Evolutionary conservation across 1,139 yeast species (phyloP).

Genomic region (Dujonia santamariae): DNA sequence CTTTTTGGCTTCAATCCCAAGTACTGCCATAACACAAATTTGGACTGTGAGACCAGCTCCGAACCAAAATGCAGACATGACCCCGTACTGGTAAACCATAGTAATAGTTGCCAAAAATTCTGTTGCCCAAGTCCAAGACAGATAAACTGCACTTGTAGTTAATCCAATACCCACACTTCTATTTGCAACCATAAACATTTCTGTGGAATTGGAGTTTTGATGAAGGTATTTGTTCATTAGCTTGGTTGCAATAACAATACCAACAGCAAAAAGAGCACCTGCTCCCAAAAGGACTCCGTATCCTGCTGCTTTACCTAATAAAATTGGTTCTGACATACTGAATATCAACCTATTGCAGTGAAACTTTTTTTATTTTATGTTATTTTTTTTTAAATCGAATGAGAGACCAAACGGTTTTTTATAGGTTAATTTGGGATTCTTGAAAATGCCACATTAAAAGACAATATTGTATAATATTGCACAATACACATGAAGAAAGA

Average conservation of each 20-base stretch:
- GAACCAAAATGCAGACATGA: conserved; percentile 15
- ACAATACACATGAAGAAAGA: too few relatives aligned
- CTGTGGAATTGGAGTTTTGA: conserved; percentile 27
- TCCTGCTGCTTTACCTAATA: conserved; percentile 24
- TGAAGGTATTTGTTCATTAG: conserved; percentile 22
- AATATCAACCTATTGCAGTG: too few relatives aligned
- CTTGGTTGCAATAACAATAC: conserved; percentile 25
- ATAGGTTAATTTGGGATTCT: too few relatives aligned
- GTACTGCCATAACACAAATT: conserved; percentile 24
- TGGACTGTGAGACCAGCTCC: conserved; percentile 23
- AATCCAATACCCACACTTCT: conserved; percentile 25
- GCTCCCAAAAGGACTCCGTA: conserved; percentile 29
- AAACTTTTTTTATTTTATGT: too few relatives aligned
- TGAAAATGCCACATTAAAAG: too few relatives aligned
- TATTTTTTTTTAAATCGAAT: too few relatives aligned
- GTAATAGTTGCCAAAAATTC: conserved; percentile 26
- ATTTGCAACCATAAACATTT: conserved; percentile 29
- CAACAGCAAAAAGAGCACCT: conserved; percentile 28
- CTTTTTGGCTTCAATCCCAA: conserved; percentile 30
- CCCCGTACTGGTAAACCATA: conserved; percentile 27
- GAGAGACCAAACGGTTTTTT: too few relatives aligned
- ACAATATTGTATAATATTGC: too few relatives aligned
- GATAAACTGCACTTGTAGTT: conserved; percentile 26
- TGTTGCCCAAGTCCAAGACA: conserved; percentile 32
- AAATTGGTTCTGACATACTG: too few relatives aligned